Evolutionary conservation across 2,329 filamentous ascomycete species (phyloP).

Genomic region (Hyphodiscus sp.): DNA sequence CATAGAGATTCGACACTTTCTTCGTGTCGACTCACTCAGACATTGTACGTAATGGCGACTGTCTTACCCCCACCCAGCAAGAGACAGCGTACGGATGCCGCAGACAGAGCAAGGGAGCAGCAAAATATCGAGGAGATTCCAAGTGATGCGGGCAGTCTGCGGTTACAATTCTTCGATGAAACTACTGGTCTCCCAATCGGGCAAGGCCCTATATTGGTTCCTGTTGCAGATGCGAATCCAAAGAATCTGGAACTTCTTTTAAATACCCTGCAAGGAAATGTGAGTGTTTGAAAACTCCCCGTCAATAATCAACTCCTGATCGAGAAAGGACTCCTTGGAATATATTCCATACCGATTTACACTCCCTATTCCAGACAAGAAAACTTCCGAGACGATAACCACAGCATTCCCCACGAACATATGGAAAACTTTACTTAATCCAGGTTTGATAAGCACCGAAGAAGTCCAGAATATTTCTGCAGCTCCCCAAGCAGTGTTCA

Average conservation of each 20-base stretch:
- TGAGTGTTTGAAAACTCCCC: constrained; percentile 29
- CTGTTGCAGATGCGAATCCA: constrained; percentile 76
- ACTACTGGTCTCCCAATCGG: constrained; percentile 68
- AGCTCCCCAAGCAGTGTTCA: constrained; percentile 85
- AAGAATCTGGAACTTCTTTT: constrained; percentile 84
- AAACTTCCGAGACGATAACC: constrained; percentile 34
- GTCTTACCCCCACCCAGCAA: constrained; percentile 80
- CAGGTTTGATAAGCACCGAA: constrained; percentile 29
- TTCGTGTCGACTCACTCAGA: neutral
- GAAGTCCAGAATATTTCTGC: constrained; percentile 44
- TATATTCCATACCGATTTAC: constrained; percentile 62
- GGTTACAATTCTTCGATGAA: constrained; percentile 82
- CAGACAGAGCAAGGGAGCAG: constrained; percentile 66
- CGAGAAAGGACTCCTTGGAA: constrained; percentile 47
- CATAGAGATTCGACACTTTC: neutral
- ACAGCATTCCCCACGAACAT: constrained; percentile 29
- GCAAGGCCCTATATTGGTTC: constrained; percentile 55
- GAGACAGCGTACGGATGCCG: constrained; percentile 69
- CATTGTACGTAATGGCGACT: constrained; percentile 59
- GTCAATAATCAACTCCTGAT: constrained; percentile 18
- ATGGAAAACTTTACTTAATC: constrained; percentile 42
- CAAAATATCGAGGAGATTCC: constrained; percentile 66
- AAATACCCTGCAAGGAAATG: constrained; percentile 76
- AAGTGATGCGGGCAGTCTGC: constrained; percentile 66
- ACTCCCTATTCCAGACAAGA: constrained; percentile 39